Evolutionary conservation across 176 grass and related monocot genomes (phyloP), one percentile per base, ranked within the genome.

Genomic region (Paspalum vaginatum): DNA sequence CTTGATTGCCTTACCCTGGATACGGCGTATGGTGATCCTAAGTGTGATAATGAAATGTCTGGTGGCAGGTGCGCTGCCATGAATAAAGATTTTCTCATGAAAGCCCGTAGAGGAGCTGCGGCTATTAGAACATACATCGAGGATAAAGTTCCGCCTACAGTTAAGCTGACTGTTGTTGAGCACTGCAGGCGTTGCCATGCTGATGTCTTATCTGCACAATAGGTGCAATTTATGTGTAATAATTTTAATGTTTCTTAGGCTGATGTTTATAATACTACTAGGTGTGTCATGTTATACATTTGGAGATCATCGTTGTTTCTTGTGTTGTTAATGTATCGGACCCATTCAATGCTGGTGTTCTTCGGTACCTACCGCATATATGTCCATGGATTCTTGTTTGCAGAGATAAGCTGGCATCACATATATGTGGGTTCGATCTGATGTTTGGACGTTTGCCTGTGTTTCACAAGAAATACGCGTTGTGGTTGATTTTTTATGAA

Each of bases 111-210:
- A 72, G 69, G 48, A 5, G 25, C 7, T 25, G 0, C 1, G 4
- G 26, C 48, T 17, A 72, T 53, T 11, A 72, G 48, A 52, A 12
- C 69, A 52, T 72, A 38, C 69, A 72, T 72, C 32, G 4, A 53
- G 26, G 48, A 53, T 38, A 53, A 72, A 53, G 48, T 72, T 5
- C 69, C 69, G 15, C 5, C 69, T 5, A 37, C 25, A 11, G 47
- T 72, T 52, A 72, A 50, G 4, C 16, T 52, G 46, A 38, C 47
- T 5, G 47, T 72, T 37, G 15, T 72, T 47, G 69, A 72, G 47
- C 47, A 16, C 47, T 71, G 68, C 8, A 18, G 24, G 8, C 46
- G 24, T 3, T 70, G 67, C 21, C 67, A 70, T 26, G 41, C 18
- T 45, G 42, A 46, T 12, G 17, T 39, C 41, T 66, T 7, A 20